phyloP scores from a whole-genome alignment of 345 rosid genomes.

The Laguncularia racemosa region DNA sequence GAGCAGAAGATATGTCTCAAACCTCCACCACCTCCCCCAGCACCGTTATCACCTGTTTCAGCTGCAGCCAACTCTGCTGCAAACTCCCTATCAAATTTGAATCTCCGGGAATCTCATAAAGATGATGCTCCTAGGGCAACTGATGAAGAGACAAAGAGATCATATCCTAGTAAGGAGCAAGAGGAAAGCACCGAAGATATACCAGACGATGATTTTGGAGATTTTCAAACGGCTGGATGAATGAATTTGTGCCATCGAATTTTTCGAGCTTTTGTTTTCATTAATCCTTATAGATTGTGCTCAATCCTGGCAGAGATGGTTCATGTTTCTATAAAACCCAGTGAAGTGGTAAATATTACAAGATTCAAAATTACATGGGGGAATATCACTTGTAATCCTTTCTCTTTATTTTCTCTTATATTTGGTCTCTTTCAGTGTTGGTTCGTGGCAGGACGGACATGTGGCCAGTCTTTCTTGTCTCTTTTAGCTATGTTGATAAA shows the following conservation, averaged over 20 bases:
- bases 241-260: too few relatives aligned
- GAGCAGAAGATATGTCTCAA: constrained; percentile 50
- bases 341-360: constrained; percentile 1
- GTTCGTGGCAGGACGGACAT: too few relatives aligned
- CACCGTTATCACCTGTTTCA: constrained; percentile 31
- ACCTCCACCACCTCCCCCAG: constrained; percentile 83
- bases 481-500: too few relatives aligned
- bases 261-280: too few relatives aligned
- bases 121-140: constrained; percentile 13
- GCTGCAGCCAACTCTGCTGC: constrained; percentile 41
- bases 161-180: constrained; percentile 16
- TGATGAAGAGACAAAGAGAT: constrained; percentile 28
- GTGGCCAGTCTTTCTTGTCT: too few relatives aligned
- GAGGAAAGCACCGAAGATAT: constrained; percentile 32
- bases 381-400: too few relatives aligned
- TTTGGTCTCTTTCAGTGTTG: too few relatives aligned
- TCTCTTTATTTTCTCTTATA: too few relatives aligned
- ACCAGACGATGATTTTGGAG: constrained; percentile 91
- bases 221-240: constrained; percentile 86
- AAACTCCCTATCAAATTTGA: constrained; percentile 22
- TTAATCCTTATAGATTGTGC: not conserved
- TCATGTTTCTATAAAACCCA: not conserved
- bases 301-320: not conserved
- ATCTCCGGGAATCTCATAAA: constrained; percentile 21
- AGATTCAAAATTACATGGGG: not conserved